Conservation (phyloP, 169 alveolate species). For the Hepatocystis sp. region DNA sequence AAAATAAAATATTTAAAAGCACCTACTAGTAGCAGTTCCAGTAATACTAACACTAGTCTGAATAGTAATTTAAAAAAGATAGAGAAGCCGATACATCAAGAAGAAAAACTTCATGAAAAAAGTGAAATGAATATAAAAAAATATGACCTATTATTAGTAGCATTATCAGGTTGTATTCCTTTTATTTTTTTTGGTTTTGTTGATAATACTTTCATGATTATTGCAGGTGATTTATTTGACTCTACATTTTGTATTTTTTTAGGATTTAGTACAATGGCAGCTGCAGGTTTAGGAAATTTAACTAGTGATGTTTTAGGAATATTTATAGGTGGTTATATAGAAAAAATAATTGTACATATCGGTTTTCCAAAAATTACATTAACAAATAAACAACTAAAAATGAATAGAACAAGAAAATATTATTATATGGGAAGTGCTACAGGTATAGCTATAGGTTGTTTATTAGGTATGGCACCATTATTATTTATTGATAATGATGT, state of each 20-base stretch:
- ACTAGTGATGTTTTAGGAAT: constrained; percentile 76
- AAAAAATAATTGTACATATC: constrained; percentile 25
- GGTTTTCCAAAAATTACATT: constrained; percentile 34
- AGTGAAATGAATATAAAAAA: constrained; percentile 65
- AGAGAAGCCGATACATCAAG: constrained; percentile 20
- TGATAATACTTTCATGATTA: constrained; percentile 83
- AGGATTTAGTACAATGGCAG: constrained; percentile 84
- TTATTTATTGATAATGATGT: constrained; percentile 53
- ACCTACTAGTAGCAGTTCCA: too few relatives aligned
- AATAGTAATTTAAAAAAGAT: neutral
- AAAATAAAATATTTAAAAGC: too few relatives aligned
- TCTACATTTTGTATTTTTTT: constrained; percentile 76
- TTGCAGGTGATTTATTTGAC: constrained; percentile 80
- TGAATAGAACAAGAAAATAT: constrained; percentile 57
- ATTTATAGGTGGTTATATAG: constrained; percentile 77
- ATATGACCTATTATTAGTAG: constrained; percentile 55
- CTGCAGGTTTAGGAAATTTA: constrained; percentile 82
- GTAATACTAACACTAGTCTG: neutral
- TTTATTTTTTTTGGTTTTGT: constrained; percentile 81
- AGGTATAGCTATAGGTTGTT: constrained; percentile 66
- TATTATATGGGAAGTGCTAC: constrained; percentile 63
- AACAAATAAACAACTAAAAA: constrained; percentile 66
- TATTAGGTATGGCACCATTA: constrained; percentile 59
- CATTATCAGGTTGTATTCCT: constrained; percentile 76
- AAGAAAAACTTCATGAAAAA: constrained; percentile 61